phyloP scores from a whole-genome alignment of 2,329 filamentous ascomycete genomes.

The Claviceps purpurea region DNA sequence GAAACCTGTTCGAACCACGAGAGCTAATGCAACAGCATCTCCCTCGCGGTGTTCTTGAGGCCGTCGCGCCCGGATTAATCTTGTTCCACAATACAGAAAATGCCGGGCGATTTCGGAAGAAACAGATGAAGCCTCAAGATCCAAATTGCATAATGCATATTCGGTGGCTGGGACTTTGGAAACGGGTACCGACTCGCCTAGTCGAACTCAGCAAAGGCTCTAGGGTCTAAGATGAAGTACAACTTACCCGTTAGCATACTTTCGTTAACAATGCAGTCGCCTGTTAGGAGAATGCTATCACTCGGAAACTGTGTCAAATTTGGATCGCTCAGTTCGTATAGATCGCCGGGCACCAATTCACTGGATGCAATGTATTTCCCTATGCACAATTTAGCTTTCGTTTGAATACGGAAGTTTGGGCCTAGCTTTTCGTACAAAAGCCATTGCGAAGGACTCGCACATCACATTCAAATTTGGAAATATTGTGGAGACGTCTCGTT shows the following conservation, averaged over 20 bases:
- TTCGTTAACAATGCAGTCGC: constrained; percentile 97
- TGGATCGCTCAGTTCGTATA: constrained; percentile 94
- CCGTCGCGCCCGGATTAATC: constrained; percentile 78
- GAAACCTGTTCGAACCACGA: constrained; percentile 90
- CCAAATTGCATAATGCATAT: constrained; percentile 60
- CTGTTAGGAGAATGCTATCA: constrained; percentile 80
- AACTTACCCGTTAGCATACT: constrained; percentile 72
- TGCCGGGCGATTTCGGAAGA: constrained; percentile 74
- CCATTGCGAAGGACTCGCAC: constrained; percentile 86
- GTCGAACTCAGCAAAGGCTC: background rate
- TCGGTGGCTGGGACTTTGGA: constrained; percentile 80
- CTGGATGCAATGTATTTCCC: constrained; percentile 75
- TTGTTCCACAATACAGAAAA: constrained; percentile 90
- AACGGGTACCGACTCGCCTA: constrained; percentile 86
- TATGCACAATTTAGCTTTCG: constrained; percentile 15
- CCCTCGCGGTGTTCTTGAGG: constrained; percentile 78
- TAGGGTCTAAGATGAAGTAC: constrained; percentile 7
- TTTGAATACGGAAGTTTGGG: background rate
- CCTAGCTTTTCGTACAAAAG: constrained; percentile 52
- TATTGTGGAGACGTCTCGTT: constrained; percentile 79
- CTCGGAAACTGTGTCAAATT: constrained; percentile 78
- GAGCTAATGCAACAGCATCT: constrained; percentile 79
- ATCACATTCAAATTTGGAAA: constrained; percentile 90
- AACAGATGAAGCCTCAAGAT: constrained; percentile 69
- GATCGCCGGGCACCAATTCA: constrained; percentile 86